These are phyloP conservation scores for Jacaranda mimosifolia DNA, from an alignment of 257 asterid species.

Conservation along the genomic window DNA sequence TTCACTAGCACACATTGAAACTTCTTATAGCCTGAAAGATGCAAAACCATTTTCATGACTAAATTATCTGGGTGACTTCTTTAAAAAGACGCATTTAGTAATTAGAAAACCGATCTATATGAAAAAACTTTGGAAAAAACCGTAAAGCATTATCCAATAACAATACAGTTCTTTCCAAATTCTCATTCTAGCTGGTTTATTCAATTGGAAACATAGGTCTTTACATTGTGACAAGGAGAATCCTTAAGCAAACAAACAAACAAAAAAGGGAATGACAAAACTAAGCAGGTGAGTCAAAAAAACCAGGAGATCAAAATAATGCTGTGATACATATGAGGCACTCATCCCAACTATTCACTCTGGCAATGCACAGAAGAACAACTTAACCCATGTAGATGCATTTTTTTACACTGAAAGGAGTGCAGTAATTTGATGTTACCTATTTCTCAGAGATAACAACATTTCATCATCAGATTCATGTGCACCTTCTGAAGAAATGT, in stretches of 20 bases:
- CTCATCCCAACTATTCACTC: not conserved
- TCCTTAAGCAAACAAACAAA: not conserved
- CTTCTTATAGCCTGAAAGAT: conserved; percentile 21
- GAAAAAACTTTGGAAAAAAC: not conserved
- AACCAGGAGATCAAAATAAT: not conserved
- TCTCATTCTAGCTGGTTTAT: not conserved
- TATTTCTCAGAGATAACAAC: conserved; percentile 59
- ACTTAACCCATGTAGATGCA: conserved; percentile 30
- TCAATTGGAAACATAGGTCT: not conserved
- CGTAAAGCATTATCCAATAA: not conserved
- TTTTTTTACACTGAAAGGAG: not conserved
- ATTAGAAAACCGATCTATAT: not conserved
- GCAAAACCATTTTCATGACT: not conserved
- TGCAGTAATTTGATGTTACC: conserved; percentile 52
- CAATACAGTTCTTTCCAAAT: not conserved
- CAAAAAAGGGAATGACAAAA: too few species aligned
- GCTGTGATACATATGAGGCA: conserved; percentile 12
- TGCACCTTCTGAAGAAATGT: conserved; percentile 49
- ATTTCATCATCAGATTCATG: conserved; percentile 74
- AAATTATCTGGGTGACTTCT: conserved; percentile 9
- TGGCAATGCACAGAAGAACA: conserved; percentile 13
- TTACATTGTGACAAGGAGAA: not conserved
- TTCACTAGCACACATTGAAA: conserved; percentile 22
- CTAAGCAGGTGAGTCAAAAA: too few species aligned
- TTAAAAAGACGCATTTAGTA: not conserved